These are phyloP conservation scores for Trichoderma afroharzianum DNA, from an alignment of 2,329 filamentous ascomycete genomes.

Conservation along the genomic window DNA sequence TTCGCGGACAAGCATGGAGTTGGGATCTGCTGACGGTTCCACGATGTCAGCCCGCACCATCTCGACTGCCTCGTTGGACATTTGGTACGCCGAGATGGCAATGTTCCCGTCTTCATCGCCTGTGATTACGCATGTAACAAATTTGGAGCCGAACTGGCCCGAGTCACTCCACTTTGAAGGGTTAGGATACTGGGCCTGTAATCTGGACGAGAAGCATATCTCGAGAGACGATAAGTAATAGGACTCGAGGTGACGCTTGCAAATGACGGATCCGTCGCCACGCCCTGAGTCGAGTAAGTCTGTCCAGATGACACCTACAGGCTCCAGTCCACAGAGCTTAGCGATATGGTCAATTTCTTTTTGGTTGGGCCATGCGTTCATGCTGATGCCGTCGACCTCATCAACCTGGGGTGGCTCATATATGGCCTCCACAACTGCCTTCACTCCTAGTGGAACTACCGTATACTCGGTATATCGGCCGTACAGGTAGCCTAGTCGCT, in stretches of 20 bases:
- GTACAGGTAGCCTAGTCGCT: slow-evolving; percentile 87
- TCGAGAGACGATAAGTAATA: slow-evolving; percentile 93
- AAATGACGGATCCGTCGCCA: slow-evolving; percentile 81
- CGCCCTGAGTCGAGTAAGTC: slow-evolving; percentile 80
- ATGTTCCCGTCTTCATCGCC: slow-evolving; percentile 89
- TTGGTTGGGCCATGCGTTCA: slow-evolving; percentile 82
- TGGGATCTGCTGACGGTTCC: slow-evolving; percentile 89
- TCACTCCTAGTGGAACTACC: slow-evolving; percentile 88
- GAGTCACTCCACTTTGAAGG: slow-evolving; percentile 96
- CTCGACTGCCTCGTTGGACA: slow-evolving; percentile 90
- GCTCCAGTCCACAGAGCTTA: slow-evolving; percentile 76
- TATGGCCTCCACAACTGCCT: slow-evolving; percentile 93
- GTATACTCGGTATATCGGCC: slow-evolving; percentile 87
- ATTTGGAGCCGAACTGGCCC: slow-evolving; percentile 89
- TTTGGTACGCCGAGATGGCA: slow-evolving; percentile 86
- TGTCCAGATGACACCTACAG: slow-evolving; percentile 90
- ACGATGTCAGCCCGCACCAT: slow-evolving; percentile 96
- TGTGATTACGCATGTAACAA: slow-evolving; percentile 94
- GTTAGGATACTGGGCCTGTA: slow-evolving; percentile 85
- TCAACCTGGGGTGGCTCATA: slow-evolving; percentile 92
- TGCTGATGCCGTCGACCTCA: slow-evolving; percentile 82
- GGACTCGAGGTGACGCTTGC: slow-evolving; percentile 93
- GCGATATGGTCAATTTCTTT: slow-evolving; percentile 77
- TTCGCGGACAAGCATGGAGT: slow-evolving; percentile 88
- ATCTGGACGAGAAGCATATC: slow-evolving; percentile 79